A percentile compares a stretch with the other conserved stretches of the same genome.
These are phyloP conservation scores for Solanum ossicruentum DNA, from an alignment of 257 asterid genomes.

Conservation along the genomic window DNA sequence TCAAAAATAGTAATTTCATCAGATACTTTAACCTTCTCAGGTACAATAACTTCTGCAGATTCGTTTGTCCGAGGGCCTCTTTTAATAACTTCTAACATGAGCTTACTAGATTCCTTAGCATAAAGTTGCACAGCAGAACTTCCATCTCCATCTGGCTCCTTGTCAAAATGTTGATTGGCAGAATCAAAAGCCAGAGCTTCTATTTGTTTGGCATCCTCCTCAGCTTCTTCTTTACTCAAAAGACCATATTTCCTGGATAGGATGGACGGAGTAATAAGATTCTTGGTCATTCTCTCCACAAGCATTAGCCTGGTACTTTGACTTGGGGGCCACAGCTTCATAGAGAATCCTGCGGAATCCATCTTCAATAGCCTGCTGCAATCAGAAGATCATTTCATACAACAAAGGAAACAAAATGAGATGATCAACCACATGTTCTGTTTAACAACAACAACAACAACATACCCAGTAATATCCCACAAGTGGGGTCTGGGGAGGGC, in stretches of 20 bases:
- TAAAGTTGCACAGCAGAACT: conserved; percentile 78
- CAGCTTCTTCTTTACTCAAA: conserved; percentile 67
- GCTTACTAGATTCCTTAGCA: conserved; percentile 88
- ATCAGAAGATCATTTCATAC: not conserved
- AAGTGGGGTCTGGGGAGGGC: too few species aligned
- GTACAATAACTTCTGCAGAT: conserved; percentile 25
- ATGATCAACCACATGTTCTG: not conserved
- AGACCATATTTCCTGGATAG: conserved; percentile 76
- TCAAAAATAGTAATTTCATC: conserved; percentile 46
- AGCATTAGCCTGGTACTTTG: conserved; percentile 57
- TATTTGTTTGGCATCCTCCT: conserved; percentile 59
- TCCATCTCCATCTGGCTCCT: conserved; percentile 85
- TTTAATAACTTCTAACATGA: conserved; percentile 73
- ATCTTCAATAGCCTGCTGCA: conserved; percentile 25
- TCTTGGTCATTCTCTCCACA: conserved; percentile 65
- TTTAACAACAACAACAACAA: too few species aligned
- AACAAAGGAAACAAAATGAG: not conserved
- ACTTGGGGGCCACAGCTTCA: conserved; percentile 86
- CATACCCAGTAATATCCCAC: too few species aligned
- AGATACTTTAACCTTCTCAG: conserved; percentile 30
- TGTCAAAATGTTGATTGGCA: conserved; percentile 56
- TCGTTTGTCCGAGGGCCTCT: conserved; percentile 52
- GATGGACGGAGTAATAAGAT: conserved; percentile 66
- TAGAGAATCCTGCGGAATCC: conserved; percentile 37
- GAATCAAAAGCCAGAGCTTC: conserved; percentile 55